Evolutionary conservation across 2,329 filamentous ascomycete species (phyloP).

Genomic region (Sphaerulina musiva): DNA sequence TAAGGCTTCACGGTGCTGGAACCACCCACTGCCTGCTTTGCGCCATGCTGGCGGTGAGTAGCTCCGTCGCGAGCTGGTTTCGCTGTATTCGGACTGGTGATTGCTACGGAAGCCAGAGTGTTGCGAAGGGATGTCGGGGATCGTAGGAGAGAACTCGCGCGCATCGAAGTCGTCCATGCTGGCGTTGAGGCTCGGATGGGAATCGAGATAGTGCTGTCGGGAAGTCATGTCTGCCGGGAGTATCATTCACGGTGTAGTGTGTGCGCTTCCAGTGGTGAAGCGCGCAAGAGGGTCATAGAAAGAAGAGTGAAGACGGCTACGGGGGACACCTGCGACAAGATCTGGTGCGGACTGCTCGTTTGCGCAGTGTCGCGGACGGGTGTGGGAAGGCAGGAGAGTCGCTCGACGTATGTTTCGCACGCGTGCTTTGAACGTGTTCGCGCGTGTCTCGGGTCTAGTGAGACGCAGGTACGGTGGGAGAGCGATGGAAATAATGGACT

Average conservation of each 20-base stretch:
- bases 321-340: slow-evolving; percentile 8
- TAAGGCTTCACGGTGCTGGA: slow-evolving; percentile 38
- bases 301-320: slow-evolving; percentile 3
- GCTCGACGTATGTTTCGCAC: slow-evolving; percentile 4
- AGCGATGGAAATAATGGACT: neutral
- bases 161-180: slow-evolving; percentile 58
- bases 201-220: slow-evolving; percentile 31
- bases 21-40: slow-evolving; percentile 54
- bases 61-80: slow-evolving; percentile 47
- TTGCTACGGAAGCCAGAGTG: slow-evolving; percentile 55
- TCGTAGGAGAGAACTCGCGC: slow-evolving; percentile 47
- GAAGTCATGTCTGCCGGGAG: slow-evolving; percentile 18
- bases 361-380: slow-evolving; percentile 3
- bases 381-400: neutral
- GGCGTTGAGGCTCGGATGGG: slow-evolving; percentile 53
- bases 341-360: slow-evolving; percentile 10
- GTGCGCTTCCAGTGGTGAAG: slow-evolving; percentile 11
- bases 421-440: slow-evolving; percentile 8
- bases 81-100: slow-evolving; percentile 41
- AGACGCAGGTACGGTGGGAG: neutral
- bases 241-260: slow-evolving; percentile 15
- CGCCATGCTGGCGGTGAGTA: slow-evolving; percentile 63
- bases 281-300: slow-evolving; percentile 1
- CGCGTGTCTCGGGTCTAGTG: slow-evolving; percentile 6
- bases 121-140: slow-evolving; percentile 51